These are phyloP conservation scores for Heritiera fomes DNA, from an alignment of 345 rosid genomes.

Conservation along the genomic window DNA sequence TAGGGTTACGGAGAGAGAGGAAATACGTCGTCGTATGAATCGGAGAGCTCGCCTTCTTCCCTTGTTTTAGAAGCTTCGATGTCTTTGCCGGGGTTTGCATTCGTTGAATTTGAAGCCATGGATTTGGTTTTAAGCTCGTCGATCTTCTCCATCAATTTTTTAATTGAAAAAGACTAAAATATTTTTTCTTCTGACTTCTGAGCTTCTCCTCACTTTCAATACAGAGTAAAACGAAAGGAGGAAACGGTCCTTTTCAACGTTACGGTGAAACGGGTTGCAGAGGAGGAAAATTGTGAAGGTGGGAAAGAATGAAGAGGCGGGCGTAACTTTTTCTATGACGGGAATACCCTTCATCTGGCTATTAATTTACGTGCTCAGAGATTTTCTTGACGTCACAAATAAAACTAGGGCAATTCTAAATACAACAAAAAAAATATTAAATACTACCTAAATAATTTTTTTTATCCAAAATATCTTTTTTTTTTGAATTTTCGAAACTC, in stretches of 20 bases:
- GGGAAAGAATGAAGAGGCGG: constrained; percentile 12
- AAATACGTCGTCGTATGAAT: constrained; percentile 60
- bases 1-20: not conserved
- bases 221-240: not conserved
- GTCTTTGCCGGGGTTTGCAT: constrained; percentile 30
- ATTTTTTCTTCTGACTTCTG: not conserved
- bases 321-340: not conserved
- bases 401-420: not conserved
- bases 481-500: no score
- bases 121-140: constrained; percentile 20
- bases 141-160: constrained; percentile 18
- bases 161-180: not conserved
- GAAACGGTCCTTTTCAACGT: not conserved
- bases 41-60: constrained; percentile 91
- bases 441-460: no score
- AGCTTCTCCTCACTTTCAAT: not conserved
- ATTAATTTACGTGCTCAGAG: not conserved
- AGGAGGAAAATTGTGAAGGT: constrained; percentile 9
- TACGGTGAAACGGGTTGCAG: constrained; percentile 5
- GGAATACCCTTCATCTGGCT: not conserved
- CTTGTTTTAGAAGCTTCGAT: constrained; percentile 20
- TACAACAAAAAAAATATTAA: no score
- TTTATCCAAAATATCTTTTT: no score
- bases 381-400: not conserved
- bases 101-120: constrained; percentile 13